A percentile compares a stretch with the other conserved stretches of the same genome.
These are phyloP conservation scores for Mycena maculata DNA, from an alignment of 768 basidiomycete genomes.

Conservation along the genomic window DNA sequence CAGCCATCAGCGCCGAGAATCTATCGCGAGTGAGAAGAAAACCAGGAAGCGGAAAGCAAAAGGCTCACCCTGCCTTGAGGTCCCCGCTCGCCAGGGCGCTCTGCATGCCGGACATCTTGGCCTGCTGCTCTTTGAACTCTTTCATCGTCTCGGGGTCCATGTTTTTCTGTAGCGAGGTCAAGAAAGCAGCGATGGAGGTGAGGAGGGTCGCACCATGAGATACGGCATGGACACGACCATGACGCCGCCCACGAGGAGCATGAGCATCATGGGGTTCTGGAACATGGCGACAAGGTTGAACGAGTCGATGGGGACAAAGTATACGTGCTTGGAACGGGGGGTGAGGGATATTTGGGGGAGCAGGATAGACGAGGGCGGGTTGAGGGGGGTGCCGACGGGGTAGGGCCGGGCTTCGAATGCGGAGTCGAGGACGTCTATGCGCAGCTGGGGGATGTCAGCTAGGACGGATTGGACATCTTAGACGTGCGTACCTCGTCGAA, in stretches of 20 bases:
- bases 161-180: conserved; percentile 64
- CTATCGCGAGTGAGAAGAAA: conserved; percentile 41
- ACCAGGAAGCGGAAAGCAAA: not conserved
- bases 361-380: conserved; percentile 63
- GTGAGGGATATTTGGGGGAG: conserved; percentile 68
- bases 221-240: conserved; percentile 83
- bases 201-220: conserved; percentile 65
- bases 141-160: conserved; percentile 77
- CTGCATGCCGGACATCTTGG: conserved; percentile 65
- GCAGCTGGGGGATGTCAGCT: conserved; percentile 58
- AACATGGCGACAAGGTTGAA: conserved; percentile 84
- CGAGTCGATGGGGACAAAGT: conserved; percentile 75
- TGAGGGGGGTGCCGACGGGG: conserved; percentile 74
- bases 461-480: conserved; percentile 11
- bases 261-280: conserved; percentile 86
- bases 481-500: conserved; percentile 73
- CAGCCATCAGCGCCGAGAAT: conserved; percentile 57
- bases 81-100: conserved; percentile 69
- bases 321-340: conserved; percentile 67
- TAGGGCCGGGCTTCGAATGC: conserved; percentile 69
- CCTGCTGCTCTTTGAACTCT: conserved; percentile 72
- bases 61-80: conserved; percentile 63
- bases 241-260: conserved; percentile 74
- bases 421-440: conserved; percentile 69
- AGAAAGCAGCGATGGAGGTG: not conserved